Evolutionary conservation across 208 protist species (phyloP).

Genomic region (Trypanosomatidae sp.): DNA sequence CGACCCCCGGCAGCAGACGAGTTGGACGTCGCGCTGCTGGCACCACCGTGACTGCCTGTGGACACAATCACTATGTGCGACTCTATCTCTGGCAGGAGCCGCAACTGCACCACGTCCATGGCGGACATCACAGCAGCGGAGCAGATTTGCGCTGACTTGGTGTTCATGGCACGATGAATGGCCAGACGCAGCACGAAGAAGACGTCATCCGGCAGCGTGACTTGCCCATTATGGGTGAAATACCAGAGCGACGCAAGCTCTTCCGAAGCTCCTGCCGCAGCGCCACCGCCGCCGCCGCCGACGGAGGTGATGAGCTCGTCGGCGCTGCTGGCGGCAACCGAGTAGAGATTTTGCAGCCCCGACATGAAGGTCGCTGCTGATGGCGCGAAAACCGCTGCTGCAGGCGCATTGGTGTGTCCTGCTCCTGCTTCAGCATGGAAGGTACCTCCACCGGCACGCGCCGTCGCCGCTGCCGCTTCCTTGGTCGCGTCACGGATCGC

Average conservation of each 20-base stretch:
- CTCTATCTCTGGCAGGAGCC: conserved; percentile 53
- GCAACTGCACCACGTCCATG: conserved; percentile 55
- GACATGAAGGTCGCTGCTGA: conserved; percentile 53
- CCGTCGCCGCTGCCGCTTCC: conserved; percentile 15
- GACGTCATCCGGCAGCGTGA: conserved; percentile 78
- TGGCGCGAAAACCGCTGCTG: conserved; percentile 8
- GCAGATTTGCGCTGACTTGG: conserved; percentile 78
- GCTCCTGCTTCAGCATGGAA: background rate
- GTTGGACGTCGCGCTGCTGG: conserved; percentile 5
- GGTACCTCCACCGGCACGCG: background rate
- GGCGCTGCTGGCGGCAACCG: conserved; percentile 40
- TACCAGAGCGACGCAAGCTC: conserved; percentile 30
- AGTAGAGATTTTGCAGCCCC: conserved; percentile 60
- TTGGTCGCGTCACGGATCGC: conserved; percentile 31
- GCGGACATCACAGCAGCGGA: conserved; percentile 75
- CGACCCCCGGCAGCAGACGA: background rate
- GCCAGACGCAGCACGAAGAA: conserved; percentile 87
- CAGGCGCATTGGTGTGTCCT: background rate
- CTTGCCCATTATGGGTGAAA: conserved; percentile 33
- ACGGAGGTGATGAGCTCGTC: conserved; percentile 29
- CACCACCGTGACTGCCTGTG: background rate
- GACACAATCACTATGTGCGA: conserved; percentile 20
- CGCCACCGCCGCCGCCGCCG: conserved; percentile 11
- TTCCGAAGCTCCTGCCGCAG: conserved; percentile 6
- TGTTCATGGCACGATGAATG: conserved; percentile 76